Conservation (phyloP, 1,139 yeast genomes). For the Debaryomycetaceae sp. region DNA sequence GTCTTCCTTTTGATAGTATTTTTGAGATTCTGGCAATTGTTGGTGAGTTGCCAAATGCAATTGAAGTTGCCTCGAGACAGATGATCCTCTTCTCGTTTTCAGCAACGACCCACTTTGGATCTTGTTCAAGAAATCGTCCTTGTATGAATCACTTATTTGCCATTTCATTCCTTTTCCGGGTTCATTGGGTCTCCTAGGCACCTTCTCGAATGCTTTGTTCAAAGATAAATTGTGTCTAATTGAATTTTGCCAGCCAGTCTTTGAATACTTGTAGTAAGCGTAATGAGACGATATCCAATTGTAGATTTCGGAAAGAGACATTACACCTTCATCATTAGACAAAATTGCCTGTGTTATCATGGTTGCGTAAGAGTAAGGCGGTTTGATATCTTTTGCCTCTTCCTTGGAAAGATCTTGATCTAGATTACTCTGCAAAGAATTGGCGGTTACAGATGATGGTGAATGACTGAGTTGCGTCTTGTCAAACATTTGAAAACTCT, state of each 20-base stretch:
- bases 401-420: slow-evolving; percentile 81
- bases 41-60: slow-evolving; percentile 71
- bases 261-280: slow-evolving; percentile 86
- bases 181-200: slow-evolving; percentile 90
- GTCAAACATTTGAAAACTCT: slow-evolving; percentile 55
- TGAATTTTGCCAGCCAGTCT: slow-evolving; percentile 80
- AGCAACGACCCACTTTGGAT: slow-evolving; percentile 71
- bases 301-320: slow-evolving; percentile 88
- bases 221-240: slow-evolving; percentile 58
- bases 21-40: slow-evolving; percentile 54
- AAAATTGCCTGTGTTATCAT: slow-evolving; percentile 97
- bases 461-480: slow-evolving; percentile 38
- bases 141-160: slow-evolving; percentile 86
- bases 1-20: slow-evolving; percentile 23
- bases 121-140: slow-evolving; percentile 78
- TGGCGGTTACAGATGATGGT: slow-evolving; percentile 40
- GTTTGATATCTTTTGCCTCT: slow-evolving; percentile 89
- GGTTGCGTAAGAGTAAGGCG: slow-evolving; percentile 96
- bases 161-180: slow-evolving; percentile 99
- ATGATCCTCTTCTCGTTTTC: slow-evolving; percentile 74
- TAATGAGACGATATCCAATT: slow-evolving; percentile 85
- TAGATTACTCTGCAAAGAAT: slow-evolving; percentile 43
- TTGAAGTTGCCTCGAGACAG: slow-evolving; percentile 75
- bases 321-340: slow-evolving; percentile 80
- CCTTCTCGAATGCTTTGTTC: slow-evolving; percentile 76